Evolutionary conservation across 179 eudicot genomes (phyloP), one percentile per base, ranked within the genome.

Genomic region (Spinacia oleracea): DNA sequence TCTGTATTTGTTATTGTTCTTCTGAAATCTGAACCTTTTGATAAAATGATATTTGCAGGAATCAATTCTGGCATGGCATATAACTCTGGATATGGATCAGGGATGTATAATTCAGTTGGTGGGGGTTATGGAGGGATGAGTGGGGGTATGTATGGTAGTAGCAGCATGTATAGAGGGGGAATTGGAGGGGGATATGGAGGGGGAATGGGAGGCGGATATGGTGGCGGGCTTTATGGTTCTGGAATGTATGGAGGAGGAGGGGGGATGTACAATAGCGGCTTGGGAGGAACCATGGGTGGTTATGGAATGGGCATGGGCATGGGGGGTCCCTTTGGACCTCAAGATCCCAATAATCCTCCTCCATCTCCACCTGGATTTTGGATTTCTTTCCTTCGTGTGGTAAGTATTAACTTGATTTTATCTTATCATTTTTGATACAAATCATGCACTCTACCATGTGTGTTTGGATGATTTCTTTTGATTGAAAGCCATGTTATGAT

Each of bases 341-440:
- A 93, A 77, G 98, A 96, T 85, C 98, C 97, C 25, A 96, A 96
- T 77, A 89, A 89, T 87, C 98, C 87, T 66, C 99, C 99, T 38
- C 71, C 98, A 70, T 81, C 92, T 63, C 98, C 99, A n/a, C 99
- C 99, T 56, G 90, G 97, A 45, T 93, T 93, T 84, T 96, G 99
- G 98, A 82, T 93, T 75, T 93, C 99, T 29, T 88, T 96, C 77
- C 88, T 96, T 75, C 95, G 92, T 53, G 98, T 93, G 91, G 99
- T 96, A 88, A 89, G 91, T 73, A 55, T 70, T 71, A 27, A 35
- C 14, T 59, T 38, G 31, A 10, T 48, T 29, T 23, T 14, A 51
- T 29, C 25, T 31, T 35, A 45, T 5, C 2, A 9, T 65, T 38
- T 35, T 64, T 27, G 3, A 8, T 34, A 27, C 58, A n/a, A 64